Evolutionary conservation across 257 asterid genomes (phyloP).

Genomic region (Ocimum tenuiflorum): DNA sequence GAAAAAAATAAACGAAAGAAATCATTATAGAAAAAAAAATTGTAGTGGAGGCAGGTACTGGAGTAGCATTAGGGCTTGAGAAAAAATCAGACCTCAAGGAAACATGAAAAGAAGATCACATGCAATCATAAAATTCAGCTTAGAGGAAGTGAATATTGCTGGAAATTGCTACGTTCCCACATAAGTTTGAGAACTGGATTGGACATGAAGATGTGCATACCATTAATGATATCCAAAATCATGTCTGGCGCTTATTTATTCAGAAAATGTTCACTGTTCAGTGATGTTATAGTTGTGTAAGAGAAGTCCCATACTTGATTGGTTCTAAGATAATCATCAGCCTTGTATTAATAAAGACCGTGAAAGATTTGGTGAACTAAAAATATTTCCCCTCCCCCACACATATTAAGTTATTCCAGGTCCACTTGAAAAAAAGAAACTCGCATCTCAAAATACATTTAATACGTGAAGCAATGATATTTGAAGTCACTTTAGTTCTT

Average conservation of each 20-base stretch:
- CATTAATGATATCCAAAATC: background rate
- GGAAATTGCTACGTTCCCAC: background rate
- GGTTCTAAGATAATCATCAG: slow-evolving; percentile 5
- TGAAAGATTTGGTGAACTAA: background rate
- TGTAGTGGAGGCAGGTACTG: background rate
- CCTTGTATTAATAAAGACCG: background rate
- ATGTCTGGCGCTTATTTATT: background rate
- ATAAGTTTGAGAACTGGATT: background rate
- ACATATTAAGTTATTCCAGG: background rate
- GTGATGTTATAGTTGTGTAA: background rate
- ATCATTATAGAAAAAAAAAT: background rate
- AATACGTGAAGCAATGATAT: background rate
- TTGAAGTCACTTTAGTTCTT: background rate
- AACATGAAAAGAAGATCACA: background rate
- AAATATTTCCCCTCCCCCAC: background rate
- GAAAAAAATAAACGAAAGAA: background rate
- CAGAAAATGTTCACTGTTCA: background rate
- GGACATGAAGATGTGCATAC: background rate
- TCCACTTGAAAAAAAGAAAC: background rate
- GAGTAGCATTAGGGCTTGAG: background rate
- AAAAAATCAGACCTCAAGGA: background rate
- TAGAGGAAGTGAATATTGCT: background rate
- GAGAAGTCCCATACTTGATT: background rate
- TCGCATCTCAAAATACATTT: background rate
- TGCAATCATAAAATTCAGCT: background rate